These are phyloP conservation scores for Eimeria maxima DNA, from an alignment of 169 alveolate genomes.

Conservation along the genomic window DNA sequence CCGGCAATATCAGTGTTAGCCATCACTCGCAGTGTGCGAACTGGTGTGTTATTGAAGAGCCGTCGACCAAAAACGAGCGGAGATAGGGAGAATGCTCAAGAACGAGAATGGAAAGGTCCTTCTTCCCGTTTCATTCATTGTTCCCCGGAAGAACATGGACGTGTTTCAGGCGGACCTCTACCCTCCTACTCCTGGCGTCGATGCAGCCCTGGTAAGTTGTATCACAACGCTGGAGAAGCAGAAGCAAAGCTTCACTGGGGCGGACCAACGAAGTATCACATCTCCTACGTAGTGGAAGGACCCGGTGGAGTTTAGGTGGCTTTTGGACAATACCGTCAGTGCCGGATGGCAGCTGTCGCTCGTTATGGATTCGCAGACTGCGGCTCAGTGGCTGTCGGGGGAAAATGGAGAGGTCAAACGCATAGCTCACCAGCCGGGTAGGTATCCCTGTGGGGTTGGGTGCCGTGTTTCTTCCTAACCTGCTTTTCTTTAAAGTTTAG, in stretches of 20 bases:
- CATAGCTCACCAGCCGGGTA: constrained; percentile 63
- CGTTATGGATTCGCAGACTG: constrained; percentile 61
- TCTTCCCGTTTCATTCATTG: constrained; percentile 80
- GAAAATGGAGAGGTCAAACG: constrained; percentile 64
- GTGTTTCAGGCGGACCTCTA: constrained; percentile 84
- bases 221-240: background rate
- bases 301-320: background rate
- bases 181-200: constrained; percentile 83
- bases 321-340: background rate
- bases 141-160: constrained; percentile 84
- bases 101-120: constrained; percentile 81
- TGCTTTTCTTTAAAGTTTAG: background rate
- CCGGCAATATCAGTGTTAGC: background rate
- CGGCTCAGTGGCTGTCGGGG: constrained; percentile 68
- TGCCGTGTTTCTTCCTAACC: background rate
- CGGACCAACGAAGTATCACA: background rate
- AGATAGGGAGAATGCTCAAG: constrained; percentile 84
- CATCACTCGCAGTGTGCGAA: background rate
- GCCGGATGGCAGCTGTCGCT: background rate
- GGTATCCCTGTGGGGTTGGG: background rate
- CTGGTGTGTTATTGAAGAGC: constrained; percentile 61
- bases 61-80: constrained; percentile 80
- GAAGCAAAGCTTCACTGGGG: background rate
- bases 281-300: background rate
- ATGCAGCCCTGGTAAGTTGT: constrained; percentile 77